Conservation (phyloP, 2,329 filamentous ascomycete genomes). For the Stachybotrys echinatus region DNA sequence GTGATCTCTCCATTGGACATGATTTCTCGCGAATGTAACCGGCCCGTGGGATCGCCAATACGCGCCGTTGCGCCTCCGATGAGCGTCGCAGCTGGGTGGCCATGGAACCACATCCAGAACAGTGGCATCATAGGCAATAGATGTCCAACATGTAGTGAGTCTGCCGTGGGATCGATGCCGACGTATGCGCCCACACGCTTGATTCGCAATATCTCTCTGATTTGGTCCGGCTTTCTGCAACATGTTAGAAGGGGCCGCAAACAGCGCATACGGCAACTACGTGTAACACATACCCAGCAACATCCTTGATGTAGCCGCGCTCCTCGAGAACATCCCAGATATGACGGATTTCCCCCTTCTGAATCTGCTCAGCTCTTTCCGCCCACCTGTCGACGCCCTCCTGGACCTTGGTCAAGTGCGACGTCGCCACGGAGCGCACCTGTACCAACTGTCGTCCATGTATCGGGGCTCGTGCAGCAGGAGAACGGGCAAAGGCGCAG, state of each 20-base stretch:
- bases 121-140: slow-evolving; percentile 76
- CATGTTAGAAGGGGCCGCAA: slow-evolving; percentile 3
- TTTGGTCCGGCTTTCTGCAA: slow-evolving; percentile 38
- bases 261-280: neutral
- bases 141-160: slow-evolving; percentile 76
- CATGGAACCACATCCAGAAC: slow-evolving; percentile 78
- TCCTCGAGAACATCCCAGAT: slow-evolving; percentile 64
- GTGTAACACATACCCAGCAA: slow-evolving; percentile 58
- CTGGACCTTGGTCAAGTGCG: slow-evolving; percentile 37
- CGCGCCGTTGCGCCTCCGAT: slow-evolving; percentile 71
- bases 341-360: slow-evolving; percentile 42
- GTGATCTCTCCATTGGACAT: slow-evolving; percentile 46
- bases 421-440: slow-evolving; percentile 24
- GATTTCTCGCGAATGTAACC: slow-evolving; percentile 55
- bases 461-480: neutral
- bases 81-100: slow-evolving; percentile 62
- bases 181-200: slow-evolving; percentile 71
- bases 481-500: neutral
- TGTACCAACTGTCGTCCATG: neutral
- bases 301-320: slow-evolving; percentile 67
- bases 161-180: slow-evolving; percentile 76
- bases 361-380: slow-evolving; percentile 38
- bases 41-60: slow-evolving; percentile 73
- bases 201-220: slow-evolving; percentile 58
- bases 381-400: slow-evolving; percentile 43